Conservation (phyloP, 257 asterid species). For the Mitragyna speciosa region DNA sequence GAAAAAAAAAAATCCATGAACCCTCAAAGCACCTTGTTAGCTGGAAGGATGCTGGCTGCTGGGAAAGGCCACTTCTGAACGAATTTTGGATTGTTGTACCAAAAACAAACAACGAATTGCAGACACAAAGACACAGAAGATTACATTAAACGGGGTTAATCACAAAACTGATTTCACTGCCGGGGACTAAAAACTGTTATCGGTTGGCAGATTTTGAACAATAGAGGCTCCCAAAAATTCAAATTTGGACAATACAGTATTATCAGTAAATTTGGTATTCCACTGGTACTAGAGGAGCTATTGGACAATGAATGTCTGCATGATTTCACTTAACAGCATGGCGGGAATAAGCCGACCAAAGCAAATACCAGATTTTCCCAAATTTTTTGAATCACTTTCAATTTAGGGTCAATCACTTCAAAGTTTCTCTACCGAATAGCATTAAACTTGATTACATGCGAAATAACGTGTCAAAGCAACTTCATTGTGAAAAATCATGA, state of each 20-base stretch:
- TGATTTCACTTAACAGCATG: constrained; percentile 1
- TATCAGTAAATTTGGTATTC: background rate
- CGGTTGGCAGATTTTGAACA: background rate
- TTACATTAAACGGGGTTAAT: background rate
- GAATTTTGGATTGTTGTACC: no score
- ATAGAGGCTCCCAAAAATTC: background rate
- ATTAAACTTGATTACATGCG: background rate
- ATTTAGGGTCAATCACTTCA: background rate
- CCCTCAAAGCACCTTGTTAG: no score
- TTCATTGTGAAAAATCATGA: background rate
- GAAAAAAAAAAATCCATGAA: no score
- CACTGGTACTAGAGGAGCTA: no score
- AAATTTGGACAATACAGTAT: background rate
- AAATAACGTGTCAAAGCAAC: background rate
- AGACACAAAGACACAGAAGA: background rate
- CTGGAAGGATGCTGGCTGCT: no score
- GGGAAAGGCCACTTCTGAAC: no score
- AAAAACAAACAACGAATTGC: background rate
- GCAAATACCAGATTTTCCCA: background rate
- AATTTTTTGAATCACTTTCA: background rate
- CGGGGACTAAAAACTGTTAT: background rate
- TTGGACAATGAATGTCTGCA: background rate
- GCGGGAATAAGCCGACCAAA: background rate
- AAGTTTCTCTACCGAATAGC: background rate
- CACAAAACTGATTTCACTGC: no score